Percentiles rank a stretch among this genome's conserved stretches.
phyloP scores from a whole-genome alignment of 306 rosid species.

The Sphenostylis stenocarpa region DNA sequence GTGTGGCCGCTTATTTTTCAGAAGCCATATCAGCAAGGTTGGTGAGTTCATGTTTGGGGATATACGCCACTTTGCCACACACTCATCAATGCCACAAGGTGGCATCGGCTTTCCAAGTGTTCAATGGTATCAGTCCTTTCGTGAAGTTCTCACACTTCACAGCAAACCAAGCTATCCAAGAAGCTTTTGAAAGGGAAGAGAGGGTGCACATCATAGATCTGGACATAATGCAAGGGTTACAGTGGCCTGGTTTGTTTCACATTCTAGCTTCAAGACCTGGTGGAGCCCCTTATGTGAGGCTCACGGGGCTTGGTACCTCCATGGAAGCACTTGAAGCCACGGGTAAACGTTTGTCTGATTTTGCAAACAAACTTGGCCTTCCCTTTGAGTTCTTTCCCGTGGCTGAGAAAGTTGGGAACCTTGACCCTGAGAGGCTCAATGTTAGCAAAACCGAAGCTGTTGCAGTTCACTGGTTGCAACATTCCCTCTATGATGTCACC shows the following conservation, averaged over 20 bases:
- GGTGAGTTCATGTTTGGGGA: slow-evolving; percentile 87
- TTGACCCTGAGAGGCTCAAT: slow-evolving; percentile 72
- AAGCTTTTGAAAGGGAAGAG: slow-evolving; percentile 91
- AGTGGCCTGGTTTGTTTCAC: slow-evolving; percentile 97
- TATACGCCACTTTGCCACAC: slow-evolving; percentile 70
- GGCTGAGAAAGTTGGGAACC: slow-evolving; percentile 83
- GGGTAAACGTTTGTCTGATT: slow-evolving; percentile 82
- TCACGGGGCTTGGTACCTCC: slow-evolving; percentile 89
- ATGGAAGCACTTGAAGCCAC: slow-evolving; percentile 89
- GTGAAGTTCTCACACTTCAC: slow-evolving; percentile 98
- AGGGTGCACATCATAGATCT: slow-evolving; percentile 92
- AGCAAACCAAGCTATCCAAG: slow-evolving; percentile 94
- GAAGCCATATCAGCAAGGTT: slow-evolving; percentile 96
- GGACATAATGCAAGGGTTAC: slow-evolving; percentile 96
- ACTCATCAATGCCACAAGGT: slow-evolving; percentile 73
- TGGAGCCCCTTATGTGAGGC: slow-evolving; percentile 86
- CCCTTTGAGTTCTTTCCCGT: slow-evolving; percentile 89
- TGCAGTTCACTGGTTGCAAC: slow-evolving; percentile 99
- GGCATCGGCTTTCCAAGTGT: slow-evolving; percentile 93
- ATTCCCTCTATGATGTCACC: slow-evolving; percentile 93
- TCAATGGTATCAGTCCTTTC: slow-evolving; percentile 93
- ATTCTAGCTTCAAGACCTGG: slow-evolving; percentile 89
- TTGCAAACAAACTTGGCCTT: slow-evolving; percentile 81
- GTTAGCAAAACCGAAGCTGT: slow-evolving; percentile 86
- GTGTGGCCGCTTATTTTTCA: slow-evolving; percentile 96